Evolutionary conservation across 228 moss, liverwort and hornwort genomes (phyloP), one percentile per base, ranked within the genome.

Genomic region (Sphagnum fallax): DNA sequence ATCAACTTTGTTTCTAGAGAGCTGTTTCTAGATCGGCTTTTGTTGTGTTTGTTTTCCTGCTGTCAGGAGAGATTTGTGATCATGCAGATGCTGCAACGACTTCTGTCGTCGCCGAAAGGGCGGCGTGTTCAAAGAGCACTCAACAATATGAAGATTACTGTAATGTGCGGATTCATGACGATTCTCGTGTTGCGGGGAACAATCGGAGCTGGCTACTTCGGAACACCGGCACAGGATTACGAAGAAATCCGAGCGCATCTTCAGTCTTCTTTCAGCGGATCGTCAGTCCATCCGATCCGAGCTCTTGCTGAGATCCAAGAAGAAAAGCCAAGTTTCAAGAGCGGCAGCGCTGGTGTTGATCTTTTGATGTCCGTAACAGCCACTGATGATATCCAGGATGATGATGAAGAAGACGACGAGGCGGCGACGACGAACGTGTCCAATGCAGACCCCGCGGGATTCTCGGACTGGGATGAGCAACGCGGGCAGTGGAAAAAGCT

Each of bases 161-260:
- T 85, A 6, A 10, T 85, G 69, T 85, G 84, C 70, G 84, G 84
- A 64, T 78, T 85, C 62, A 81, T 85, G 68, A 81, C 81, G 51
- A 69, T 85, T 66, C 74, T 85, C 48, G 84, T 85, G 55, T 67
- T 85, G 16, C 84, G 84, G 0, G 84, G 84, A 8, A 85, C 84
- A 0, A 78, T 85, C 10, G 84, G 84, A 8, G 75, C 81, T 52
- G 84, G 84, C 5, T 78, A 74, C 50, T 81, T 76, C 62, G 76
- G 59, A 47, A 8, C 62, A 10, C 62, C 62, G n/a, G 62, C 53
- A 8, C 71, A 72, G 47, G 55, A 65, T 6, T 47, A 16, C 47
- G 47, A 48, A 65, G 48, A 49, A 65, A 64, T 48, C 5, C n/a
- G 6, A 14, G 49, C 48, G 5, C n/a, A 65, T 47, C 55, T 55